Conservation (phyloP, 2,329 filamentous ascomycete species). For the Teratosphaeria viscida region DNA sequence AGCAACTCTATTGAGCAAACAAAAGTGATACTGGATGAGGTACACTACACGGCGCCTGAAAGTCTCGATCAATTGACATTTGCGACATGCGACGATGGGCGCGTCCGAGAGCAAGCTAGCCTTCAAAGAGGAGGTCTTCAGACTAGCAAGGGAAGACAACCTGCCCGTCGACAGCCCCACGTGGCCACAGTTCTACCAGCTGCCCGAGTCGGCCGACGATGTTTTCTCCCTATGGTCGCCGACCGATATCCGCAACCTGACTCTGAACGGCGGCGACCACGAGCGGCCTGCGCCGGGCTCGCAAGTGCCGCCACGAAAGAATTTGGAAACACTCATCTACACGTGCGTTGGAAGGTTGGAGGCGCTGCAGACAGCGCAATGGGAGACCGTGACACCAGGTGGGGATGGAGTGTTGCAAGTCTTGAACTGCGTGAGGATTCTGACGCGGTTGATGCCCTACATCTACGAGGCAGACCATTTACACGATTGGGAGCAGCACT, state of each 20-base stretch:
- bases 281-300: conserved; percentile 67
- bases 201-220: conserved; percentile 90
- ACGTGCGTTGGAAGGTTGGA: conserved; percentile 17
- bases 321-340: conserved; percentile 25
- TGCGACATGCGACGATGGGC: conserved; percentile 56
- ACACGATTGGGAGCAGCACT: conserved; percentile 75
- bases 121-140: conserved; percentile 97
- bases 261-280: conserved; percentile 39
- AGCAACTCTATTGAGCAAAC: neutral
- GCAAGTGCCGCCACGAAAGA: conserved; percentile 19
- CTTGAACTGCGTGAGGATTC: conserved; percentile 87
- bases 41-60: neutral
- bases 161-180: conserved; percentile 83
- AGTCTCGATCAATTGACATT: neutral
- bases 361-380: conserved; percentile 10
- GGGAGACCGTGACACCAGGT: neutral
- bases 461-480: conserved; percentile 82
- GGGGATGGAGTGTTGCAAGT: conserved; percentile 55
- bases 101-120: conserved; percentile 97
- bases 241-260: conserved; percentile 31
- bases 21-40: neutral
- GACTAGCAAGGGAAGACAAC: conserved; percentile 79
- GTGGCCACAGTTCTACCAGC: conserved; percentile 98
- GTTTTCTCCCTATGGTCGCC: conserved; percentile 93
- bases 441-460: conserved; percentile 82